Evolutionary conservation across 2,329 filamentous ascomycete genomes (phyloP), one percentile per base, ranked within the genome.

Genomic region (Triangularia setosa): DNA sequence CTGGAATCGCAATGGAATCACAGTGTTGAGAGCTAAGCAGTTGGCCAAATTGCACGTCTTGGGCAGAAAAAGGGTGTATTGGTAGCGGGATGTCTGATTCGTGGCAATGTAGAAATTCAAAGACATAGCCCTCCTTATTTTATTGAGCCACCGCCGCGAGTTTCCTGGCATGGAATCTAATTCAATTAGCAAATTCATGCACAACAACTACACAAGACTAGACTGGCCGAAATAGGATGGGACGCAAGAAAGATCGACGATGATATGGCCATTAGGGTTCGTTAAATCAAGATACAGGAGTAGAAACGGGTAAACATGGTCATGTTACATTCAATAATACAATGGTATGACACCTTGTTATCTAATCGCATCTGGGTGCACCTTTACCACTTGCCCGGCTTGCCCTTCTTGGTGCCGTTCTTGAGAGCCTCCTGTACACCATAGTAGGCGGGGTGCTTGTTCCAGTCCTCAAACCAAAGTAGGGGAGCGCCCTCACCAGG

Each of bases 401-500:
- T 55, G 11, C 23, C 52, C 21, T 24, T 24, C 58, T 40, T 60
- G 23, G 68, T 69, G 53, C 61, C 64, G 67, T 71, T 70, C 52
- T 64, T 68, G 11, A 70, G 60, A 27, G 66, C 65, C 58, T 72
- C 67, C 12, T 69, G 60, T 3, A 72, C 58, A 5, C 68, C 70
- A 7, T 70, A 62, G 54, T 70, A 69, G n/a, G 70, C 70, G 14
- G 70, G 69, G 57, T 72, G 66, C 33, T 63, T 69, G 62, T 61
- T 69, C 62, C 76, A 74, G 65, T 76, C 72, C 53, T 71, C 72
- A 58, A 76, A 74, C 69, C 75, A 79, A 35, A 76, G 69, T 9
- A 73, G 69, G 44, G 76, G 73, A 4, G 73, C 75, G 4, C 78
- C 78, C 63, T 76, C 62, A 14, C 76, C 76, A 1, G 68, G 21